These are phyloP conservation scores for Diddensiella santjacobensis DNA, from an alignment of 805 yeast species.

Conservation along the genomic window DNA sequence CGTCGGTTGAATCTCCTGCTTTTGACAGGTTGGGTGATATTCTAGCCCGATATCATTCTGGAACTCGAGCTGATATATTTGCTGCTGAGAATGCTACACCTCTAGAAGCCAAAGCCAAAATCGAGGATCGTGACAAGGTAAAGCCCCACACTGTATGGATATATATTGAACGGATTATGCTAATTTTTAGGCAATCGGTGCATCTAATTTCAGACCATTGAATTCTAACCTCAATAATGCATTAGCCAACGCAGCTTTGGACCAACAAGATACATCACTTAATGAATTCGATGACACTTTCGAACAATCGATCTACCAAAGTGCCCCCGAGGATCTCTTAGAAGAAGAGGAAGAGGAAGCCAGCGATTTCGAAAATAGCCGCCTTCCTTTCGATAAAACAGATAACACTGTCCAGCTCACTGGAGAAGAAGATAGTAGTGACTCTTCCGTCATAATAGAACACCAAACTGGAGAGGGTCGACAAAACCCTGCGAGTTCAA, in stretches of 20 bases:
- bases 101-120: background rate
- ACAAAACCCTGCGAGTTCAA: no score
- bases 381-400: background rate
- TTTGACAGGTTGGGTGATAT: slow-evolving; percentile 14
- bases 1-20: slow-evolving; percentile 6
- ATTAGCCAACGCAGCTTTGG: background rate
- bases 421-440: no score
- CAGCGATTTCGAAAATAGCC: background rate
- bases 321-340: background rate
- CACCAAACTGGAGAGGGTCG: no score
- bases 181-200: background rate
- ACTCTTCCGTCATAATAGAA: no score
- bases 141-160: no score
- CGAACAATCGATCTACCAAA: background rate
- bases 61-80: background rate
- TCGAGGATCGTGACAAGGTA: background rate
- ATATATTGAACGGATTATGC: no score
- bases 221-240: background rate
- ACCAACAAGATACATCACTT: background rate
- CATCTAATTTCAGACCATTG: background rate
- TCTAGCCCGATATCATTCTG: slow-evolving; percentile 6
- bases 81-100: background rate
- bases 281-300: background rate
- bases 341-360: background rate
- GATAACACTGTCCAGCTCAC: no score